phyloP scores from a whole-genome alignment of 2,329 filamentous ascomycete genomes.

The Claviceps sp. region DNA sequence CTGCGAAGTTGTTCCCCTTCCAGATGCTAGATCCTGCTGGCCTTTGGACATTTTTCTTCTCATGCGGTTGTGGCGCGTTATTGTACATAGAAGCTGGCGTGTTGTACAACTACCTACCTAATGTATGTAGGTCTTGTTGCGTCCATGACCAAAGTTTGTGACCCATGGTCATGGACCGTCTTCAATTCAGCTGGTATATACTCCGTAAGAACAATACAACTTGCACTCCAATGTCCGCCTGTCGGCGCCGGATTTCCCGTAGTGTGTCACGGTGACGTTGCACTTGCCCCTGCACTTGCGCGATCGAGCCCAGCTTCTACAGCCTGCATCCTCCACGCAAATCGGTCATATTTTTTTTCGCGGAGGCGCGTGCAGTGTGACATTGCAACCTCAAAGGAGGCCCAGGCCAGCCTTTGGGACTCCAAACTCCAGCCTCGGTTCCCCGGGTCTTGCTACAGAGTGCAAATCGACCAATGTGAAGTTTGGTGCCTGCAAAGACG shows the following conservation, averaged over 20 bases:
- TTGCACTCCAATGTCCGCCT: not conserved
- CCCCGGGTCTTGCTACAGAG: not conserved
- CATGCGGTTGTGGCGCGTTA: no score
- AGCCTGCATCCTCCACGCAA: not conserved
- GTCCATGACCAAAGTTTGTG: no score
- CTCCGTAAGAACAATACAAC: not conserved
- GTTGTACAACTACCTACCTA: no score
- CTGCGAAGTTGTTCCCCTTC: no score
- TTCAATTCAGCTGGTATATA: no score
- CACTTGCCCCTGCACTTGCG: not conserved
- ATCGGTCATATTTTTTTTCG: not conserved
- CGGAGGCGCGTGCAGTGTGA: not conserved
- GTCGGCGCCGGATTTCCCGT: not conserved
- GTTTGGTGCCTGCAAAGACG: no score
- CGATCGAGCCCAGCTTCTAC: not conserved
- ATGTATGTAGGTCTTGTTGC: no score
- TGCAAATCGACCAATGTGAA: not conserved
- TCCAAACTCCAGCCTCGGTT: not conserved
- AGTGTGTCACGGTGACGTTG: not conserved
- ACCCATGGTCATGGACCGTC: no score
- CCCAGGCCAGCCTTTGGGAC: not conserved
- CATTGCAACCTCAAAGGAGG: not conserved
- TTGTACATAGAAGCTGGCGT: no score
- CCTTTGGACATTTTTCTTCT: no score
- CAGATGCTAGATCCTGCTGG: no score